Evolutionary conservation across 31 red algal species (phyloP), one percentile per base, ranked within the genome.

Genomic region (Pterothamnion heteromorphum): DNA sequence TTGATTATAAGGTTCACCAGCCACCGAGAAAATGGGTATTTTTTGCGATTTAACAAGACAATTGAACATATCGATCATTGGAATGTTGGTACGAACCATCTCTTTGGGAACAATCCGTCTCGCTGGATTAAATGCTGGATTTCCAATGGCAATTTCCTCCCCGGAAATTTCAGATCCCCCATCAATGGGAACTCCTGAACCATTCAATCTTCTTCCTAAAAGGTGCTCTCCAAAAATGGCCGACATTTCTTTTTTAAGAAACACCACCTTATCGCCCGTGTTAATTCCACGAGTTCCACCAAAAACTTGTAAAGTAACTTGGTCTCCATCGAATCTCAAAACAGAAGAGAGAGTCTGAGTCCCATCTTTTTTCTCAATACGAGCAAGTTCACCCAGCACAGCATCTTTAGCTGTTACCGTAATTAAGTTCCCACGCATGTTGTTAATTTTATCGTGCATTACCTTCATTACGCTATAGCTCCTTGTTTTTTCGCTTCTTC

Each of bases 31-130:
- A 37, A 98, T 74, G 14, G 97, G 97, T 74, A 98, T 98, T 94
- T 98, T 98, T 90, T 98, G 97, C 22, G 95, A 95, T 72, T 95
- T 92, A 0, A 95, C 97, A 86, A 98, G 94, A 64, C 92, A 95
- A 74, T 97, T 98, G 95, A 98, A 97, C 3, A 98, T 94, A 44
- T 98, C 97, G 84, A 98, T 98, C 57, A 94, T 97, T 43, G 97
- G 97, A 44, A 98, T 98, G 34, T 95, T 95, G 35, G 97, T 98
- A 88, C 97, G 95, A 82, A 98, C 92, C 97, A 98, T 98, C 43
- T 95, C 95, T 86, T 98, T 89, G 1, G 97, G 97, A 91, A 97
- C 97, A 32, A 93, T 97, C 4, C 97, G 86, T 38, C 90, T 89
- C 85, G 91, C 91, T 23, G 97, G 97, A 86, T 98, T 98, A 89